Conservation (phyloP, 371 early-diverging fungal species). For the Amoeboaphelidium occidentale region DNA sequence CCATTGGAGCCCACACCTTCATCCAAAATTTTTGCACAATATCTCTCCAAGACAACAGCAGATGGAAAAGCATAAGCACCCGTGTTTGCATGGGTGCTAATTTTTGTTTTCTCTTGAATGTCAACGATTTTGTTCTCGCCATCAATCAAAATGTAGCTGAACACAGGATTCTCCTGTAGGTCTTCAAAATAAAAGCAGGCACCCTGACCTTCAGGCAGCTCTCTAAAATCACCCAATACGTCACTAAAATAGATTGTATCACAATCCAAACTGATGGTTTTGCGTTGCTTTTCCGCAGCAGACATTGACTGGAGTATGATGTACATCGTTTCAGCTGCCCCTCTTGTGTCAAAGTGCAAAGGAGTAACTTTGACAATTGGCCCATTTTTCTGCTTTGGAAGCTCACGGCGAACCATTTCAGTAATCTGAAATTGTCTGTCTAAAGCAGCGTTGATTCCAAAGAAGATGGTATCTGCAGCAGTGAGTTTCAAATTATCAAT, state of each 20-base stretch:
- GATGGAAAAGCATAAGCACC: slow-evolving; percentile 3
- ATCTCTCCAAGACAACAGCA: not conserved
- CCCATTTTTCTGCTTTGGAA: not conserved
- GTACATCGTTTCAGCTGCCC: slow-evolving; percentile 2
- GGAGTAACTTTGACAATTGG: not conserved
- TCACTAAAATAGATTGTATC: slow-evolving; percentile 3
- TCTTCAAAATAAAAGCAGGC: slow-evolving; percentile 1
- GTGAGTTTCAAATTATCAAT: slow-evolving; percentile 4
- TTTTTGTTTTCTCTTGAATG: slow-evolving; percentile 1
- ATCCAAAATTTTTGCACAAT: not conserved
- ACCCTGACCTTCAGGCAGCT: not conserved
- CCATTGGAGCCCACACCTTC: not conserved
- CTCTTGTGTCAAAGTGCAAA: slow-evolving; percentile 1
- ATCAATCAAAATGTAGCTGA: slow-evolving; percentile 1
- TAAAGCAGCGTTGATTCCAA: not conserved
- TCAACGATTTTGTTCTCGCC: slow-evolving; percentile 1
- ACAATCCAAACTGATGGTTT: slow-evolving; percentile 1
- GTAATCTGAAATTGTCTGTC: not conserved
- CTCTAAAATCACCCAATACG: not conserved
- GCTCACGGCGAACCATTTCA: not conserved
- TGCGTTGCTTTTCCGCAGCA: not conserved
- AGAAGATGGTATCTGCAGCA: not conserved
- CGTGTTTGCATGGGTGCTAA: slow-evolving; percentile 1
- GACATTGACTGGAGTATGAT: slow-evolving; percentile 2
- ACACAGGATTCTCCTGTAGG: not conserved